Base-by-base conservation (phyloP, 768 basidiomycete species). In the Rhodotorula diobovata region DNA sequence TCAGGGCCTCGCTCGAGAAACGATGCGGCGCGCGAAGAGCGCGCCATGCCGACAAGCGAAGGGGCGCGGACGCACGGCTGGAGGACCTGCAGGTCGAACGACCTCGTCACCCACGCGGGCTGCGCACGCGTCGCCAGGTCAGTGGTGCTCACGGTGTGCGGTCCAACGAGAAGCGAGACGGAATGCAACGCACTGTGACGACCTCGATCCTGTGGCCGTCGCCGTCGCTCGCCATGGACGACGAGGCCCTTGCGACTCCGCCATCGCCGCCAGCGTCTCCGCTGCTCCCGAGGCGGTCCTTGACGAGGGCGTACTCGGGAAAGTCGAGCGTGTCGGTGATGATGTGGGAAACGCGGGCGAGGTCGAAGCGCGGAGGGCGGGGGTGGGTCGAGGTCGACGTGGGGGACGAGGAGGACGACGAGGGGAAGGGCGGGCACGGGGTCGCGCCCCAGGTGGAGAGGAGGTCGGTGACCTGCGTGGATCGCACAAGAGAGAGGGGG, bases 31-130 rank as follows among this genome's bases (percentile, higher is more conserved):
- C n/a, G n/a, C n/a, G 20, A 56, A 9, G n/a, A 35, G 18, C 34
- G 25, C n/a, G n/a, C n/a, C n/a, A n/a, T n/a, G n/a, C n/a, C n/a
- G n/a, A n/a, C n/a, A n/a, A 34, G 37, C 11, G 51, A 34, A 2
- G 25, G 25, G 6, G 45, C 23, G 1, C 1, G 11, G 9, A 81
- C 87, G 56, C 68, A 88, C 85, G 83, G 81, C 76, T 89, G 88
- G 10, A 83, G 67, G 72, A 85, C 84, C 4, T 85, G 86, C 8
- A 89, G 80, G 16, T 87, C 78, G 32, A 87, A 76, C 9, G 86
- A 87, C 41, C 88, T 84, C 61, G 90, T 87, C 1, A 90, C 86
- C 90, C 91, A 93, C 45, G 63, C 48, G 5, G 78, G 77, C 77
- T 78, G 65, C 35, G 0, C 28, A 48, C 15, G 14, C 8, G 28